Conservation (phyloP, 2,329 filamentous ascomycete genomes). For the Diplodia intermedia region DNA sequence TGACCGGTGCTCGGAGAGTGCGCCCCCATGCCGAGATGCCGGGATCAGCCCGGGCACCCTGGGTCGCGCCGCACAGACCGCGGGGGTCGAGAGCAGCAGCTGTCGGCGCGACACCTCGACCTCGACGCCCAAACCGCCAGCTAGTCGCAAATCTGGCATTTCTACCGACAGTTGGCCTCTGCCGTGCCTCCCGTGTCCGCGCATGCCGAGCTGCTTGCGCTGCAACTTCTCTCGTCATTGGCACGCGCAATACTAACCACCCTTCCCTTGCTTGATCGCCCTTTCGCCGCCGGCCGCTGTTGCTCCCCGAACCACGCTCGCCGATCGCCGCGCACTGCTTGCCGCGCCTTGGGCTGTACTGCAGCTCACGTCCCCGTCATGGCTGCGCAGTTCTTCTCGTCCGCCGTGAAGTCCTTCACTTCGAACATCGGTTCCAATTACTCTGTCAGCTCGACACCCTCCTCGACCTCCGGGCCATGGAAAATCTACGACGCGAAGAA, state of each 20-base stretch:
- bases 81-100: constrained; percentile 18
- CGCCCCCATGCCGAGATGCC: constrained; percentile 17
- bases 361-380: constrained; percentile 60
- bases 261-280: constrained; percentile 30
- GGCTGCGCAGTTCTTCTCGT: constrained; percentile 75
- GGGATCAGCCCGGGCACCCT: background rate
- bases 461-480: constrained; percentile 89
- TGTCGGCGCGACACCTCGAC: constrained; percentile 24
- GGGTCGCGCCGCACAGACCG: constrained; percentile 1
- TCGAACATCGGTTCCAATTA: constrained; percentile 96
- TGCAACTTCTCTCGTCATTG: constrained; percentile 3
- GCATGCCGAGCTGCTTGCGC: constrained; percentile 17
- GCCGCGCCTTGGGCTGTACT: constrained; percentile 8
- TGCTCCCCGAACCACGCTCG: constrained; percentile 33
- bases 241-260: constrained; percentile 30
- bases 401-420: constrained; percentile 89
- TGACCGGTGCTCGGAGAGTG: constrained; percentile 19
- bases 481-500: constrained; percentile 98
- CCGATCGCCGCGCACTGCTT: constrained; percentile 39
- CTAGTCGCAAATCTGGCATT: background rate
- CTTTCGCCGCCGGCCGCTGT: constrained; percentile 18
- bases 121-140: constrained; percentile 14
- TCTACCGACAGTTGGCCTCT: constrained; percentile 6
- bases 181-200: constrained; percentile 12
- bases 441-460: constrained; percentile 75